These are phyloP conservation scores for Phoma sp. DNA, from an alignment of 2,329 filamentous ascomycete genomes.

Conservation along the genomic window DNA sequence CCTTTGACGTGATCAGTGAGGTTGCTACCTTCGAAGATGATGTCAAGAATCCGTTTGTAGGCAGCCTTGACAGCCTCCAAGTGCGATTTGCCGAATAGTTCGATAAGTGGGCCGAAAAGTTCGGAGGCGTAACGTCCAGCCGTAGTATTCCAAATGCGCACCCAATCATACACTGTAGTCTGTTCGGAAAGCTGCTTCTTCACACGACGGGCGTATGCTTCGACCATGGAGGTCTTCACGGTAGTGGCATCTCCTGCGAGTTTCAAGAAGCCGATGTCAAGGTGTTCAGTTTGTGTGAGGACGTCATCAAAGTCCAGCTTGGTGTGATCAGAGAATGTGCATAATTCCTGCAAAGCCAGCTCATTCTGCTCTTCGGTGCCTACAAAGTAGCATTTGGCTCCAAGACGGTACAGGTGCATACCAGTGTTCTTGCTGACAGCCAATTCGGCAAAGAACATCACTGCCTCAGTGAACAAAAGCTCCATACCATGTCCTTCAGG, in stretches of 20 bases:
- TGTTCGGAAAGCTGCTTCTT: slow-evolving; percentile 32
- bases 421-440: slow-evolving; percentile 27
- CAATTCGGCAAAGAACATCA: slow-evolving; percentile 40
- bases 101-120: slow-evolving; percentile 38
- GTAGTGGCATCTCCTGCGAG: not conserved
- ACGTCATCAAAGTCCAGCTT: slow-evolving; percentile 20
- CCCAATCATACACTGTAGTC: slow-evolving; percentile 34
- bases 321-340: slow-evolving; percentile 26
- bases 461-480: slow-evolving; percentile 35
- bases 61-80: slow-evolving; percentile 30
- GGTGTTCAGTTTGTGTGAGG: not conserved
- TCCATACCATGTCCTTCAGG: slow-evolving; percentile 32
- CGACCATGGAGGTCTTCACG: slow-evolving; percentile 26
- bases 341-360: slow-evolving; percentile 10
- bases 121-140: slow-evolving; percentile 34
- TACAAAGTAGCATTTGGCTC: slow-evolving; percentile 34
- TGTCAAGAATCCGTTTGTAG: slow-evolving; percentile 33
- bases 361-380: slow-evolving; percentile 25
- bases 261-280: slow-evolving; percentile 24
- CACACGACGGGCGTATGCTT: slow-evolving; percentile 24
- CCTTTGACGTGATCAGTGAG: slow-evolving; percentile 30
- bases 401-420: slow-evolving; percentile 31
- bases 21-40: slow-evolving; percentile 28
- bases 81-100: slow-evolving; percentile 36
- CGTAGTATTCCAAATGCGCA: slow-evolving; percentile 37